Percentiles rank a stretch among this genome's conserved stretches.
These are phyloP conservation scores for Acanthamoeba pearcei DNA, from an alignment of 208 protist genomes.

Conservation along the genomic window DNA sequence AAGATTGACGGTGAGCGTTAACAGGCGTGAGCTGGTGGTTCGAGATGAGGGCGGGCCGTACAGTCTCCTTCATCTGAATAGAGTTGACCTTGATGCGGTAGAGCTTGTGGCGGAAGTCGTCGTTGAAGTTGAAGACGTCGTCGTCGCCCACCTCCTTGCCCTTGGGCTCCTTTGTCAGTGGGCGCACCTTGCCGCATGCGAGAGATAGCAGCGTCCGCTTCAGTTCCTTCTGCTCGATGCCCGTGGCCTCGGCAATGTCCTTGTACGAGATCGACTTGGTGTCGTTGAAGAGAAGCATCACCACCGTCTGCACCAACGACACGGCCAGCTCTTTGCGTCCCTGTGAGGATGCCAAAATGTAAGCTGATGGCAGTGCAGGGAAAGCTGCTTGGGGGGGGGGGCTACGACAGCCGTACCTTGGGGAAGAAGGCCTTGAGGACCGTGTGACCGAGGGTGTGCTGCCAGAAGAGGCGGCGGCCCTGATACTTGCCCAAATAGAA, in stretches of 20 bases:
- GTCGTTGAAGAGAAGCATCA: constrained; percentile 94
- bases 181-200: constrained; percentile 84
- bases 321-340: constrained; percentile 92
- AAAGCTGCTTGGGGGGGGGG: neutral
- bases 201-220: constrained; percentile 89
- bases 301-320: constrained; percentile 93
- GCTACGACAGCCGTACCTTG: constrained; percentile 29
- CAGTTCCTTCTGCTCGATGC: constrained; percentile 85
- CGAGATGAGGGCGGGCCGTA: constrained; percentile 48
- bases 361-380: neutral
- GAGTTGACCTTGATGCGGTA: constrained; percentile 92
- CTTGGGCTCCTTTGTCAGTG: constrained; percentile 73
- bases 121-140: constrained; percentile 89
- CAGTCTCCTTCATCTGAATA: constrained; percentile 92
- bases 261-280: constrained; percentile 82
- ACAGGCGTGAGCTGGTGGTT: neutral
- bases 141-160: constrained; percentile 81
- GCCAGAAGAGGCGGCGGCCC: constrained; percentile 93
- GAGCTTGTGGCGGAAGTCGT: constrained; percentile 86
- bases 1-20: neutral
- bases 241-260: constrained; percentile 89
- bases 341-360: constrained; percentile 11
- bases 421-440: constrained; percentile 87
- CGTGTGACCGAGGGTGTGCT: constrained; percentile 91
- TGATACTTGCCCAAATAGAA: constrained; percentile 93